These are phyloP conservation scores for Phytophthora melonis DNA, from an alignment of 352 stramenopile species.

Conservation along the genomic window DNA sequence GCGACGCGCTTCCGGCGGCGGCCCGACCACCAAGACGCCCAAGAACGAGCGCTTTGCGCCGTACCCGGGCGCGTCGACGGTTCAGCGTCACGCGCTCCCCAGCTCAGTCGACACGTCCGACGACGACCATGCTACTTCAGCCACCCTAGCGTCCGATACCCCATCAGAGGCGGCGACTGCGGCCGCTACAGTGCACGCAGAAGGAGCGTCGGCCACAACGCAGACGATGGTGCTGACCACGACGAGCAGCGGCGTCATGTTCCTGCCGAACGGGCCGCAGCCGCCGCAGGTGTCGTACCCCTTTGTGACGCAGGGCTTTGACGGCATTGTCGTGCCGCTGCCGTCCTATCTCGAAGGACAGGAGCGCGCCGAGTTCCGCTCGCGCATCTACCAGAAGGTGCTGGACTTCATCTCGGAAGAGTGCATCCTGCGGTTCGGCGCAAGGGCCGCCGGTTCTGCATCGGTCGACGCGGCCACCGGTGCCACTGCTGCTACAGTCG, in stretches of 20 bases:
- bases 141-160: neutral
- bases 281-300: conserved; percentile 62
- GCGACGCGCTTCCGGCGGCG: conserved; percentile 33
- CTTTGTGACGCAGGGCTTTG: conserved; percentile 77
- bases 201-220: conserved; percentile 4
- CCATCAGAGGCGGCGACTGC: neutral
- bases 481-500: neutral
- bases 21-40: neutral
- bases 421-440: conserved; percentile 65
- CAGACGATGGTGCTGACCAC: conserved; percentile 14
- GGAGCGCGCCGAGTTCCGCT: conserved; percentile 78
- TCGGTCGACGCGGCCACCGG: conserved; percentile 1
- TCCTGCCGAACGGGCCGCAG: conserved; percentile 60
- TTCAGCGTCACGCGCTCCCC: neutral
- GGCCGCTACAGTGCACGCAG: neutral
- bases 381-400: conserved; percentile 85
- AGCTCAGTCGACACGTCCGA: conserved; percentile 9
- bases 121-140: neutral
- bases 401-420: conserved; percentile 88
- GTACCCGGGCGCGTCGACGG: conserved; percentile 22
- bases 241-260: conserved; percentile 41
- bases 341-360: conserved; percentile 79
- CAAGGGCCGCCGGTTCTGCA: conserved; percentile 14
- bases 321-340: conserved; percentile 81
- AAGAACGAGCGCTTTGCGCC: conserved; percentile 34